Evolutionary conservation across 345 rosid species (phyloP).

Genomic region (Jatropha curcas): DNA sequence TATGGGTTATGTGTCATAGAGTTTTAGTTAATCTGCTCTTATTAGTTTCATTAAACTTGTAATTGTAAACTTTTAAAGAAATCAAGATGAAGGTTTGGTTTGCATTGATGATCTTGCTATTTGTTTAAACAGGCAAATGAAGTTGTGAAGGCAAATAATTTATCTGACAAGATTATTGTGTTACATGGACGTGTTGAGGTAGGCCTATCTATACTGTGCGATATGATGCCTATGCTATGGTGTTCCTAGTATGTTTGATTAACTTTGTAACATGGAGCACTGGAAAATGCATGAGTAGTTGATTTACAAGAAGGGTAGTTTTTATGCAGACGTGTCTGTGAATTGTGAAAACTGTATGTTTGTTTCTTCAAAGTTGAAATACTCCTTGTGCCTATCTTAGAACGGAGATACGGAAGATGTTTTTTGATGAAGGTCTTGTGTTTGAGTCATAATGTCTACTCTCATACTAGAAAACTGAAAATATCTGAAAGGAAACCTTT

Average conservation of each 20-base stretch:
- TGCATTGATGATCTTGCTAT: constrained; percentile 23
- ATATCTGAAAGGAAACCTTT: neutral
- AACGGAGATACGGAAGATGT: too few species aligned
- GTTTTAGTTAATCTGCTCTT: neutral
- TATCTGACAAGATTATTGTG: constrained; percentile 77
- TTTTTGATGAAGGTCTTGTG: neutral
- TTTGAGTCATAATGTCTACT: neutral
- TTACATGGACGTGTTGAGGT: constrained; percentile 98
- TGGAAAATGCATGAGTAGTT: neutral
- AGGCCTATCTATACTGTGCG: constrained; percentile 25
- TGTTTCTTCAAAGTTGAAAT: neutral
- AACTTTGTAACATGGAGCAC: neutral
- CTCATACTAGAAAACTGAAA: neutral
- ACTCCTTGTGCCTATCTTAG: neutral
- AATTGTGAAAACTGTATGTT: neutral
- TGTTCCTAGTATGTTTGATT: neutral
- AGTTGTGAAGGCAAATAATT: constrained; percentile 92
- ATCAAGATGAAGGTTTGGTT: neutral
- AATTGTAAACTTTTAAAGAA: neutral
- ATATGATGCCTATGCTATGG: constrained; percentile 8
- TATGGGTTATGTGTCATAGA: neutral
- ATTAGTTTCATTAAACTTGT: neutral
- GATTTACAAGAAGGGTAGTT: neutral
- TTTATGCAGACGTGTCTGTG: neutral
- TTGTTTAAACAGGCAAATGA: constrained; percentile 70